These are phyloP conservation scores for Austroboletus festivus DNA, from an alignment of 768 basidiomycete genomes.

Conservation along the genomic window DNA sequence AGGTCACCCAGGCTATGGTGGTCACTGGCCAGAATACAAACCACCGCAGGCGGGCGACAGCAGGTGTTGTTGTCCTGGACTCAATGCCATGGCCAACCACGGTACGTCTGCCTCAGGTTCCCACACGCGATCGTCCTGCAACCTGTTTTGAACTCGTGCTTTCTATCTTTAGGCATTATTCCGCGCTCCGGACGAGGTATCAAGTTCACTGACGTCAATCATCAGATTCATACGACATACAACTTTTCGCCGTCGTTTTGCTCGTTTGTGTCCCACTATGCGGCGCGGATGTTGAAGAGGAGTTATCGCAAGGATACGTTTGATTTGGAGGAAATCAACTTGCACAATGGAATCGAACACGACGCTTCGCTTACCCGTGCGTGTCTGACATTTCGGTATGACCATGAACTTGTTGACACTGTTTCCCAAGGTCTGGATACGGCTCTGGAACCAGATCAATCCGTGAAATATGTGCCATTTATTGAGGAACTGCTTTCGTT, in stretches of 20 bases:
- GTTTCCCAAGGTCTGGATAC: conserved; percentile 52
- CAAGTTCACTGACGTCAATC: conserved; percentile 43
- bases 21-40: conserved; percentile 66
- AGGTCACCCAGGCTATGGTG: conserved; percentile 52
- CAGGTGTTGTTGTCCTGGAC: conserved; percentile 64
- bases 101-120: conserved; percentile 43
- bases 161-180: conserved; percentile 34
- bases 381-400: not conserved
- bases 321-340: conserved; percentile 45
- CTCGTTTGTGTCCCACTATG: conserved; percentile 55
- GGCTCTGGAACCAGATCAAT: conserved; percentile 48
- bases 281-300: conserved; percentile 55
- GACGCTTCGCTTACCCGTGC: conserved; percentile 31
- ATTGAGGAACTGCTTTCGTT: conserved; percentile 57
- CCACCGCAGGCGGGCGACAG: conserved; percentile 61
- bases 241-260: conserved; percentile 72
- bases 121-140: too few species aligned
- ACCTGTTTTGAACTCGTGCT: too few species aligned
- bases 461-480: conserved; percentile 10
- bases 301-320: conserved; percentile 56
- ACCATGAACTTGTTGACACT: not conserved
- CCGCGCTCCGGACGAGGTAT: conserved; percentile 67
- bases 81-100: conserved; percentile 81
- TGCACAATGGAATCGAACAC: conserved; percentile 18
- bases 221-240: conserved; percentile 48